These are phyloP conservation scores for Xylariales sp. DNA, from an alignment of 2,329 filamentous ascomycete genomes.

Conservation along the genomic window DNA sequence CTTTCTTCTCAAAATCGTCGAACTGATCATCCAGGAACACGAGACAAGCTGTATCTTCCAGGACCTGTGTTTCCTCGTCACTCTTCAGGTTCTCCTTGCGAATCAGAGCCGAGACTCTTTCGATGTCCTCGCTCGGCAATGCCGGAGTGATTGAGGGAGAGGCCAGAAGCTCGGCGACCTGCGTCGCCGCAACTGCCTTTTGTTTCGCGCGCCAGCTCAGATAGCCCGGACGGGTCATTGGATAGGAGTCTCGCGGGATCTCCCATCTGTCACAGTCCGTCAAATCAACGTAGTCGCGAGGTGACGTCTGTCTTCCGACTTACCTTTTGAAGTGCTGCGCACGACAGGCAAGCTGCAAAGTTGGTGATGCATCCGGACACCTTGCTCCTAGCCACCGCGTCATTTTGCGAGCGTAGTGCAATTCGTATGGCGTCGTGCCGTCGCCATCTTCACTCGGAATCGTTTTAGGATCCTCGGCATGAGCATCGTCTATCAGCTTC, in stretches of 20 bases:
- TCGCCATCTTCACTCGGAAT: slow-evolving; percentile 32
- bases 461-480: slow-evolving; percentile 62
- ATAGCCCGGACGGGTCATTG: slow-evolving; percentile 71
- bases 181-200: slow-evolving; percentile 57
- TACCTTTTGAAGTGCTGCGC: slow-evolving; percentile 77
- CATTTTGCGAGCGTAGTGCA: slow-evolving; percentile 79
- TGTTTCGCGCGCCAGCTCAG: slow-evolving; percentile 73
- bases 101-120: slow-evolving; percentile 65
- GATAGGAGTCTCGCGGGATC: slow-evolving; percentile 67
- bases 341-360: slow-evolving; percentile 70
- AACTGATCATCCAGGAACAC: slow-evolving; percentile 87
- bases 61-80: slow-evolving; percentile 63
- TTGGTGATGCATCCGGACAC: slow-evolving; percentile 56
- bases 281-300: no score
- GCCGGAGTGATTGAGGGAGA: slow-evolving; percentile 31
- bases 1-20: slow-evolving; percentile 67
- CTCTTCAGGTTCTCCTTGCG: slow-evolving; percentile 69
- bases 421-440: slow-evolving; percentile 52
- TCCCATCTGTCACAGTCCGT: slow-evolving; percentile 65
- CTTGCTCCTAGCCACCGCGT: slow-evolving; percentile 64
- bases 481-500: slow-evolving; percentile 67
- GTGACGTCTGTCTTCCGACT: slow-evolving; percentile 9
- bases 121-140: slow-evolving; percentile 45
- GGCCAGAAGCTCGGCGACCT: slow-evolving; percentile 51
- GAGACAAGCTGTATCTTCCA: slow-evolving; percentile 83